phyloP scores from a whole-genome alignment of 2,329 filamentous ascomycete genomes.

The Ophiostoma sp. region DNA sequence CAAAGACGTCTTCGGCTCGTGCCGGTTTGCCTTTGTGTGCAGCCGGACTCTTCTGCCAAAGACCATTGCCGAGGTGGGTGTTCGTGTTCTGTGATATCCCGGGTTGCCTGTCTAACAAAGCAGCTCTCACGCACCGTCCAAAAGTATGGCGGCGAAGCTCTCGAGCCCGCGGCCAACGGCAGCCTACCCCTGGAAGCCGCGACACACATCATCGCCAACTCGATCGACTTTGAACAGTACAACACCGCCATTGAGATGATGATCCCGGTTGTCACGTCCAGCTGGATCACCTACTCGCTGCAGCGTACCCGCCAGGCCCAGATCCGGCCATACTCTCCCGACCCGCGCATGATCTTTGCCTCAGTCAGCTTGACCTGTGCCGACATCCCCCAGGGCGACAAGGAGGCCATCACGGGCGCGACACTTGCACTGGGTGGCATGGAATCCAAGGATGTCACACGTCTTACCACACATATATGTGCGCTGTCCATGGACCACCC shows the following conservation, averaged over 20 bases:
- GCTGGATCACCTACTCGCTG: constrained; percentile 72
- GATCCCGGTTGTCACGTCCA: constrained; percentile 75
- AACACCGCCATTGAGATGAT: constrained; percentile 66
- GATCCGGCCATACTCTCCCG: constrained; percentile 80
- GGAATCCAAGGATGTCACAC: constrained; percentile 65
- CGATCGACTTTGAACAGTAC: constrained; percentile 89
- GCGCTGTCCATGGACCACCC: constrained; percentile 70
- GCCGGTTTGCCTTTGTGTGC: constrained; percentile 44
- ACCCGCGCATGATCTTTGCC: constrained; percentile 84
- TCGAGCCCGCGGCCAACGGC: constrained; percentile 46
- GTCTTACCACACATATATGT: constrained; percentile 80
- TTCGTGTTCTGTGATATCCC: background rate
- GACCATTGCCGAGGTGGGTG: constrained; percentile 39
- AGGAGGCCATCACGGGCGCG: constrained; percentile 86
- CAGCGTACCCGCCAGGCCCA: constrained; percentile 65
- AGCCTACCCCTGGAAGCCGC: constrained; percentile 44
- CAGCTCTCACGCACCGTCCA: constrained; percentile 42
- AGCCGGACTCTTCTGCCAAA: constrained; percentile 40
- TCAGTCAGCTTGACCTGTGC: constrained; percentile 77
- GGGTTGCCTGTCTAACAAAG: constrained; percentile 7
- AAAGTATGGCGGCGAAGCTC: constrained; percentile 48
- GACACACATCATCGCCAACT: constrained; percentile 60
- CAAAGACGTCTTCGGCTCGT: constrained; percentile 40
- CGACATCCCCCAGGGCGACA: constrained; percentile 78
- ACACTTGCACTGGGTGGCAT: constrained; percentile 84